phyloP scores from a whole-genome alignment of 1,284 basidiomycete species.

The Leccinum subrobustum region DNA sequence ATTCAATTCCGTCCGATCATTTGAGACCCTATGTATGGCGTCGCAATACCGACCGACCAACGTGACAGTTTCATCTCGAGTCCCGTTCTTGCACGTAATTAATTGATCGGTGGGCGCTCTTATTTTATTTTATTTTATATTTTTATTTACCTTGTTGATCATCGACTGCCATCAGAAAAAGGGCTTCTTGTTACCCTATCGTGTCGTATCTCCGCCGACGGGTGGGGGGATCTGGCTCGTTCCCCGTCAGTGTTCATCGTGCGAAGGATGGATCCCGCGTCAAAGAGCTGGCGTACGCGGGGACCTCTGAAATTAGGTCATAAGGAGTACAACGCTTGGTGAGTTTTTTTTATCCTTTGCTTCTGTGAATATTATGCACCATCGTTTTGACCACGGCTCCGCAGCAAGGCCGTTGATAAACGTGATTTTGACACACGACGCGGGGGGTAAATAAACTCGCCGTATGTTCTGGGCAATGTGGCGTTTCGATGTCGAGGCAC shows the following conservation, averaged over 20 bases:
- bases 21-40: not conserved
- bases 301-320: not conserved
- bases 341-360: not conserved
- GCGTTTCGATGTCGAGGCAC: constrained; percentile 5
- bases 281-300: no score
- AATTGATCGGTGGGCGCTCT: constrained; percentile 7
- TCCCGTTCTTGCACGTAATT: not conserved
- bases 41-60: not conserved
- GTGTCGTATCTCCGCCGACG: constrained; percentile 22
- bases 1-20: not conserved
- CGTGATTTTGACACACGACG: constrained; percentile 12
- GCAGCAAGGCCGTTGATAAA: constrained; percentile 5
- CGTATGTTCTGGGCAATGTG: constrained; percentile 13
- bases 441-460: constrained; percentile 4
- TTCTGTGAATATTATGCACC: not conserved
- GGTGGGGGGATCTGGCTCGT: constrained; percentile 11
- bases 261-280: not conserved
- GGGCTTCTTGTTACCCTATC: constrained; percentile 3
- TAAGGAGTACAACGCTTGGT: not conserved
- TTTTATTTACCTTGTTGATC: constrained; percentile 5
- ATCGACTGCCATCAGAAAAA: not conserved
- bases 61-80: not conserved
- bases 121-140: not conserved
- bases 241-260: not conserved
- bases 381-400: not conserved